phyloP scores from a whole-genome alignment of 2,329 filamentous ascomycete genomes.

The Nemania diffusa region DNA sequence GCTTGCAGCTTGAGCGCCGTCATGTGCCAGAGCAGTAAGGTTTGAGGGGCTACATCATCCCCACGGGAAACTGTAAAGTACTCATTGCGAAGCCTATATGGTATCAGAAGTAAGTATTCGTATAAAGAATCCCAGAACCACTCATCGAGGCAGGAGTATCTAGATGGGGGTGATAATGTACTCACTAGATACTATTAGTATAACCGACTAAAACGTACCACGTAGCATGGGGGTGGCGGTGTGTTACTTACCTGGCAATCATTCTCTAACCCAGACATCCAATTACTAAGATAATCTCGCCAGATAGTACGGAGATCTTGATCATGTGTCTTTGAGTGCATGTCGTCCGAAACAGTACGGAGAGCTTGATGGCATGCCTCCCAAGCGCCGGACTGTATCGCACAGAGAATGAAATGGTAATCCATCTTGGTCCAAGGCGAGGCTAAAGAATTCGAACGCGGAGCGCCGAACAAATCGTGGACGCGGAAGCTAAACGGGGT shows the following conservation, averaged over 20 bases:
- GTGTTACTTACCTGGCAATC: conserved; percentile 35
- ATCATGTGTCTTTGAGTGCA: conserved; percentile 32
- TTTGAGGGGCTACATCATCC: conserved; percentile 29
- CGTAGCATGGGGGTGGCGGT: neutral
- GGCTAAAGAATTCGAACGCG: conserved; percentile 36
- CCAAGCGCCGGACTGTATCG: conserved; percentile 40
- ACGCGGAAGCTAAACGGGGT: conserved; percentile 36
- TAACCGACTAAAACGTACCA: neutral
- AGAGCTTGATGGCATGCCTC: conserved; percentile 39
- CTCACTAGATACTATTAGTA: conserved; percentile 29
- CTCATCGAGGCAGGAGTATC: neutral
- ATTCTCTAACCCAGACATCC: conserved; percentile 31
- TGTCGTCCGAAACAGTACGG: conserved; percentile 42
- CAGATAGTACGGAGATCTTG: conserved; percentile 23
- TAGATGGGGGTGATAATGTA: neutral
- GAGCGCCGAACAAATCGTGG: conserved; percentile 39
- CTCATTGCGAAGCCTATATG: conserved; percentile 15
- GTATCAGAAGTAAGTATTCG: neutral
- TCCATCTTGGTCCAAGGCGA: conserved; percentile 40
- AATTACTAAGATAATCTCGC: conserved; percentile 30
- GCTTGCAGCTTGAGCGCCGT: conserved; percentile 37
- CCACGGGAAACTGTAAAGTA: conserved; percentile 14
- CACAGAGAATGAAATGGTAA: conserved; percentile 43
- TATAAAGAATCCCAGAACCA: neutral
- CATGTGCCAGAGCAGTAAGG: conserved; percentile 37